phyloP scores from a whole-genome alignment of 495 filamentous ascomycete genomes.

The Recurvomyces mirabilis region DNA sequence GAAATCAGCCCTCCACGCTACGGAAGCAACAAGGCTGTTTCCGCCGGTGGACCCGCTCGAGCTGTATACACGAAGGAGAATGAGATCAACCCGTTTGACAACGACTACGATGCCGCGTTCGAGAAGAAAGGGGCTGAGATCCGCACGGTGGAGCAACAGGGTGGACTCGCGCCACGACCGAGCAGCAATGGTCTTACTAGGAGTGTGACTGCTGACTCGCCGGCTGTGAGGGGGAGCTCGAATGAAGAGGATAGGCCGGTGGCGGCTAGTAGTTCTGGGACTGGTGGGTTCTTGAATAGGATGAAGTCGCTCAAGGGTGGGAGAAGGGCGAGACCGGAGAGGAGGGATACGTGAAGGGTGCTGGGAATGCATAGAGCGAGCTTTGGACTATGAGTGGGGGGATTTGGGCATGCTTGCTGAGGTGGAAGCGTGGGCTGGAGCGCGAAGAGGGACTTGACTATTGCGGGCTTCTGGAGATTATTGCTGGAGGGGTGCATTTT shows the following conservation, averaged over 20 bases:
- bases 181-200: conserved; percentile 37
- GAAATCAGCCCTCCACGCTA: conserved; percentile 4
- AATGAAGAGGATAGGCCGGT: conserved; percentile 47
- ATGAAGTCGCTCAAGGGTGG: conserved; percentile 46
- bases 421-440: too few species aligned
- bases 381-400: not conserved
- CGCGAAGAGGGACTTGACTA: too few species aligned
- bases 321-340: conserved; percentile 15
- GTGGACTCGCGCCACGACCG: conserved; percentile 39
- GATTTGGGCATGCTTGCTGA: not conserved
- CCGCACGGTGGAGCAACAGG: conserved; percentile 38
- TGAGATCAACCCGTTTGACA: conserved; percentile 78
- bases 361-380: not conserved
- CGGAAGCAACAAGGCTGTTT: conserved; percentile 24
- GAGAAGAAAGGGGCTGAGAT: conserved; percentile 57
- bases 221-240: conserved; percentile 45
- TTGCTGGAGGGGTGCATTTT: too few species aligned
- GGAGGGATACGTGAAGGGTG: conserved; percentile 11
- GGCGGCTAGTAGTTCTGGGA: conserved; percentile 32
- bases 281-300: conserved; percentile 63
- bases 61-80: conserved; percentile 25
- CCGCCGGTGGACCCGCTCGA: conserved; percentile 13
- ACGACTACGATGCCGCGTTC: conserved; percentile 65
- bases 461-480: too few species aligned
- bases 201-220: conserved; percentile 16